phyloP scores from a whole-genome alignment of 345 rosid species.

The Raphanus raphanistrum region DNA sequence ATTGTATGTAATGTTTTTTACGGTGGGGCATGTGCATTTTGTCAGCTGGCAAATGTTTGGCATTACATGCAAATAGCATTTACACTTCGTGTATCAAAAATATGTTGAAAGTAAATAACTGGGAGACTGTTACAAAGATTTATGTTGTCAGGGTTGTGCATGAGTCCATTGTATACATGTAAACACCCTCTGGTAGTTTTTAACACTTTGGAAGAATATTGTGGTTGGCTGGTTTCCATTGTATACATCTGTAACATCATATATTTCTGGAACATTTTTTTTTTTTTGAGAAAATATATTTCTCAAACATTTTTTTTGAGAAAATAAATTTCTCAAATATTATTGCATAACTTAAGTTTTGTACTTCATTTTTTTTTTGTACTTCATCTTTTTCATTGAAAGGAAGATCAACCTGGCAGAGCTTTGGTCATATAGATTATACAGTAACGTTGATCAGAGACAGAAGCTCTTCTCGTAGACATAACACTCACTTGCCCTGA shows the following conservation, averaged over 20 bases:
- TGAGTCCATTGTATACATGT: neutral
- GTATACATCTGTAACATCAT: no score
- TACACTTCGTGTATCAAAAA: neutral
- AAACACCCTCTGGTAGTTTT: neutral
- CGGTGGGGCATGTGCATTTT: slow-evolving; percentile 30
- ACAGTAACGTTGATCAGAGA: slow-evolving; percentile 61
- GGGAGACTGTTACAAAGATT: neutral
- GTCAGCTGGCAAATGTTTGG: slow-evolving; percentile 29
- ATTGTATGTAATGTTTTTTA: slow-evolving; percentile 18
- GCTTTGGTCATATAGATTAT: slow-evolving; percentile 77
- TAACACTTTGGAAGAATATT: no score
- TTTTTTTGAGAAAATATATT: no score
- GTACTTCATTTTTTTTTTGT: neutral
- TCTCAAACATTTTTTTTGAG: no score
- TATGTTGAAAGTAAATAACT: neutral
- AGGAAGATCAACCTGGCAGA: slow-evolving; percentile 48
- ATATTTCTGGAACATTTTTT: no score
- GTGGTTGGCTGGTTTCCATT: no score
- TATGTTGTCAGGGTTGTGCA: neutral
- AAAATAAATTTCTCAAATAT: no score
- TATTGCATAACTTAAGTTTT: no score
- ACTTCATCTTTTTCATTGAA: slow-evolving; percentile 26
- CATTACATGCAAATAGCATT: slow-evolving; percentile 6
- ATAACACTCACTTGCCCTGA: slow-evolving; percentile 48
- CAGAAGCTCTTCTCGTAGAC: slow-evolving; percentile 82